Conservation (phyloP, 1,139 yeast species). For the Candida sp. region DNA sequence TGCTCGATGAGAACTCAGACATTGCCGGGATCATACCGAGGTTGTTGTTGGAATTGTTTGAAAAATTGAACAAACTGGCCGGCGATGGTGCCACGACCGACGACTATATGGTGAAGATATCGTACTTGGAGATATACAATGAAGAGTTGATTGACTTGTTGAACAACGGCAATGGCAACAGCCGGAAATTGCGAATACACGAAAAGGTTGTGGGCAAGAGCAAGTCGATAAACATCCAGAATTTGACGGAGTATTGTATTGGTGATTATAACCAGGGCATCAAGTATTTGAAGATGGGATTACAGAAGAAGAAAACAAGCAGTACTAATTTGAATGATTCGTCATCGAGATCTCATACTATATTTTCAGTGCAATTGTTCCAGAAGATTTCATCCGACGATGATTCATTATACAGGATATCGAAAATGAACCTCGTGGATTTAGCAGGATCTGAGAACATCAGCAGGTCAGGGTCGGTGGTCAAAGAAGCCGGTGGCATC, state of each 20-base stretch:
- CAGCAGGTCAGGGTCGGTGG: slow-evolving; percentile 79
- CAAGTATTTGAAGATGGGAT: slow-evolving; percentile 54
- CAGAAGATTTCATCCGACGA: slow-evolving; percentile 39
- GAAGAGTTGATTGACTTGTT: slow-evolving; percentile 72
- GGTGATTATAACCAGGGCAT: slow-evolving; percentile 59
- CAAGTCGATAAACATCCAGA: slow-evolving; percentile 45
- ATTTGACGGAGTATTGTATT: slow-evolving; percentile 59
- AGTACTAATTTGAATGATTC: slow-evolving; percentile 71
- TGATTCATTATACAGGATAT: slow-evolving; percentile 39
- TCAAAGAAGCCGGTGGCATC: slow-evolving; percentile 88
- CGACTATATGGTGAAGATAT: slow-evolving; percentile 69
- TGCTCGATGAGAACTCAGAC: slow-evolving; percentile 16
- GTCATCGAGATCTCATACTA: slow-evolving; percentile 76
- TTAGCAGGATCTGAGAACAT: slow-evolving; percentile 91
- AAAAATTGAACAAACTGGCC: slow-evolving; percentile 34
- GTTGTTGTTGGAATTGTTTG: slow-evolving; percentile 58
- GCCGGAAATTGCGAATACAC: slow-evolving; percentile 52
- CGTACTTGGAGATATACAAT: slow-evolving; percentile 75
- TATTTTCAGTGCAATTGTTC: slow-evolving; percentile 64
- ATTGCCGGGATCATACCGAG: slow-evolving; percentile 75
- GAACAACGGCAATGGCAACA: slow-evolving; percentile 42
- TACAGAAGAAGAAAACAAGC: slow-evolving; percentile 64
- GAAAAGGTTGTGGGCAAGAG: slow-evolving; percentile 30
- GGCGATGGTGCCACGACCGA: slow-evolving; percentile 33
- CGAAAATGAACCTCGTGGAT: slow-evolving; percentile 82